Evolutionary conservation across 352 stramenopile species (phyloP), one percentile per base, ranked within the genome.

Genomic region (Vaucheria bursata): DNA sequence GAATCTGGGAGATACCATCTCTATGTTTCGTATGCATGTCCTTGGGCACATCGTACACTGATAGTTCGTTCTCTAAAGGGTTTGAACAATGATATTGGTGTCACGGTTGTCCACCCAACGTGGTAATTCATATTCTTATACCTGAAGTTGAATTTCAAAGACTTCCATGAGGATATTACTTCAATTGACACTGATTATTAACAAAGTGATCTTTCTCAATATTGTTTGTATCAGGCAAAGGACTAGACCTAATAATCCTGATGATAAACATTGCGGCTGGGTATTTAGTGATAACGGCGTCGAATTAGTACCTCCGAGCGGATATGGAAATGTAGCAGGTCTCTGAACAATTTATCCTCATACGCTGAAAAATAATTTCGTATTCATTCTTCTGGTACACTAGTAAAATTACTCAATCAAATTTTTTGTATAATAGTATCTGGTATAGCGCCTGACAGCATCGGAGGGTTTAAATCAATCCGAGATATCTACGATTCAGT

Each of bases 21-120:
- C 33, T 97, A 97, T 87, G 90, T 98, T 37, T 95, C 92, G 71
- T 88, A 93, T 34, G 95, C 95, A 37, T 99, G 94, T 87, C 95
- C 95, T 2, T 93, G 90, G 86, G 87, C 88, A 0, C 86, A 90
- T 71, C 75, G 91, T n/a, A 85, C 74, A 29, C 70, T 85, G 1
- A 84, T 85, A 33, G 75, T 38, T 37, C 68, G 77, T 53, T 86
- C 91, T 7, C 79, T 98, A 40, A 98, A 98, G 85, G 94, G 93
- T 0, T 85, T 99, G 34, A 87, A 98, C 79, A 88, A 97, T 79
- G 86, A 93, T 76, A 95, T 99, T 77, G 89, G 89, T 0, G 84
- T 97, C 33, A 95, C 92, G 8, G 86, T 97, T 59, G 92, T 97
- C 71, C 84, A 89, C 36, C 87, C 87, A 0, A 86, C 88, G 1